Conservation (phyloP, 371 early-diverging fungal species). For the Actinomortierella wolfii region DNA sequence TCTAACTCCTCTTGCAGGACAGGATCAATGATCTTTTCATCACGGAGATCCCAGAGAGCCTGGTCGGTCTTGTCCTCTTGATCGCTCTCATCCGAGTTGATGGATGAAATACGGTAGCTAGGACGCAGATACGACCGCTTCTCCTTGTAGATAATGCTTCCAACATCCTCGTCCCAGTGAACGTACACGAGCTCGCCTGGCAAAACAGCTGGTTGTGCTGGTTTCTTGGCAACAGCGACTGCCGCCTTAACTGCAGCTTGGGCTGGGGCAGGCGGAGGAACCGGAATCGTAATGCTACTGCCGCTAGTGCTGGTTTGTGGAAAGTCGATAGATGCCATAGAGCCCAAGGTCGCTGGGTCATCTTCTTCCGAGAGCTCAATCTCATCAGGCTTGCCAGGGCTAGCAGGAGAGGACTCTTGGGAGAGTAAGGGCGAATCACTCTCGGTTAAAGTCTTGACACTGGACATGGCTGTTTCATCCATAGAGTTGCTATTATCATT, state of each 20-base stretch:
- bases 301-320: too few relatives aligned
- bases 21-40: conserved; percentile 13
- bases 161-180: conserved; percentile 12
- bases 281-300: too few relatives aligned
- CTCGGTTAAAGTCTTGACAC: too few relatives aligned
- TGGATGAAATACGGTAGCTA: conserved; percentile 3
- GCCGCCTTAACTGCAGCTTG: too few relatives aligned
- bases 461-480: too few relatives aligned
- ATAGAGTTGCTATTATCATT: too few relatives aligned
- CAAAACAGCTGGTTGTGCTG: conserved; percentile 18
- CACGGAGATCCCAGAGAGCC: conserved; percentile 28
- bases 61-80: conserved; percentile 5
- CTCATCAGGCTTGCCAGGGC: conserved; percentile 13
- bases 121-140: too few relatives aligned
- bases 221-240: too few relatives aligned
- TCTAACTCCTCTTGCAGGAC: conserved; percentile 21
- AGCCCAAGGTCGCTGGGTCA: conserved; percentile 10
- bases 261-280: too few relatives aligned
- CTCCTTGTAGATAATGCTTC: too few relatives aligned
- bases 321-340: too few relatives aligned
- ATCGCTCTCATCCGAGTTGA: conserved; percentile 21
- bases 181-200: conserved; percentile 38
- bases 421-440: conserved; percentile 6
- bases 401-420: conserved; percentile 11
- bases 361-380: conserved; percentile 24